Evolutionary conservation across 139 green algal species (phyloP), one percentile per base, ranked within the genome.

Genomic region (Chlorella sp.): DNA sequence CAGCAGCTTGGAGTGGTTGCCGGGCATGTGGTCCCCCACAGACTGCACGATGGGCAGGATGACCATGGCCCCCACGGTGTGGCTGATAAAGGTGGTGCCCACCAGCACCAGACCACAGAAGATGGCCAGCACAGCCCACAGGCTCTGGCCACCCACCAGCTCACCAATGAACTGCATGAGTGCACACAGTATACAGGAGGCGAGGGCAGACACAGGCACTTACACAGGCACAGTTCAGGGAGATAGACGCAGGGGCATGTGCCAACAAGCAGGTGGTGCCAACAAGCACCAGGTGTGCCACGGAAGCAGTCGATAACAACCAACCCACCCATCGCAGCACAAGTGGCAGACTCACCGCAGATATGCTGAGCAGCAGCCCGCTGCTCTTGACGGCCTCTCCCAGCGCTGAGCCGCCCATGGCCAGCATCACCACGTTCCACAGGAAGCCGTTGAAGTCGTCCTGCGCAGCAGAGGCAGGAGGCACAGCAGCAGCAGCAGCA

Each of bases 401-500:
- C 50, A 93, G 77, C 14, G 81, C 85, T 42, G 87, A 74, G 3
- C 88, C 88, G 0, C 88, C 88, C 85, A 91, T 91, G n/a, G 88
- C 88, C 69, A 93, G 81, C 88, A 93, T 91, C 27, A 93, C 87
- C 4, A 93, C 87, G 61, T 91, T 88, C 88, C 88, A 93, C 36
- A 90, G 78, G 64, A 91, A 89, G 30, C 70, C 74, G 73, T 91
- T 91, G 82, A 91, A 93, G 74, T 93, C 86, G 34, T 91, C 88
- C 82, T 87, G 80, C 29, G 23, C 42, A 60, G 27, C 2, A 34
- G 42, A 55, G 10, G 42, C 42, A n/a, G n/a, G n/a, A n/a, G n/a
- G n/a, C n/a, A n/a, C n/a, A n/a, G n/a, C n/a, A n/a, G n/a, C n/a
- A n/a, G n/a, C n/a, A n/a, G n/a, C n/a, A n/a, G n/a, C n/a, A n/a